Percentiles rank a stretch among this genome's conserved stretches.
Evolutionary conservation across 1,284 basidiomycete genomes (phyloP).

Genomic region (Taiwanofungus camphoratus): DNA sequence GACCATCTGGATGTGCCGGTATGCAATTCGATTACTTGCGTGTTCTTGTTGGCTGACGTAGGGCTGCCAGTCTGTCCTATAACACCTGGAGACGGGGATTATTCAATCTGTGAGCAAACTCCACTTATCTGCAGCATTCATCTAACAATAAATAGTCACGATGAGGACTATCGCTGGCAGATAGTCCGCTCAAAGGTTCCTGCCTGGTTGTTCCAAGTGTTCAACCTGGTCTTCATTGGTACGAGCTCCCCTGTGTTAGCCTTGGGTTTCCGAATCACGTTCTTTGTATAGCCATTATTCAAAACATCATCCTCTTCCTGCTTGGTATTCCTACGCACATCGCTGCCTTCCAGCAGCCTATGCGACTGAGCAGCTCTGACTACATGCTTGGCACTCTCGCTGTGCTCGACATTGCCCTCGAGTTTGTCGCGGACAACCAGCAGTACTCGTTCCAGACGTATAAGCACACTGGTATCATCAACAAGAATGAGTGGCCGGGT

Average conservation of each 20-base stretch:
- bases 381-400: constrained; percentile 56
- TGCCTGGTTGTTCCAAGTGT: constrained; percentile 67
- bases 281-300: constrained; percentile 47
- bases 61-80: constrained; percentile 45
- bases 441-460: constrained; percentile 82
- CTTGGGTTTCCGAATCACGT: neutral
- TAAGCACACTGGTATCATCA: constrained; percentile 54
- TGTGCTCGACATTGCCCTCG: constrained; percentile 55
- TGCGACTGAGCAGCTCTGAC: constrained; percentile 56
- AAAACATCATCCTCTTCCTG: constrained; percentile 77
- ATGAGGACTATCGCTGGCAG: constrained; percentile 92
- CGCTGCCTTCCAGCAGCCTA: constrained; percentile 50
- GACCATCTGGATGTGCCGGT: constrained; percentile 66
- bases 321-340: constrained; percentile 59
- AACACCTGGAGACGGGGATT: constrained; percentile 85
- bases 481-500: constrained; percentile 58
- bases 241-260: constrained; percentile 13
- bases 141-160: constrained; percentile 34
- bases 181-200: constrained; percentile 61
- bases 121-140: constrained; percentile 11
- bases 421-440: constrained; percentile 87
- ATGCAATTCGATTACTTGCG: constrained; percentile 5
- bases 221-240: constrained; percentile 82
- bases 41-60: neutral
- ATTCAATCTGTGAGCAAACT: constrained; percentile 57